phyloP scores from a whole-genome alignment of 345 rosid species.

The Lepidium sativum region DNA sequence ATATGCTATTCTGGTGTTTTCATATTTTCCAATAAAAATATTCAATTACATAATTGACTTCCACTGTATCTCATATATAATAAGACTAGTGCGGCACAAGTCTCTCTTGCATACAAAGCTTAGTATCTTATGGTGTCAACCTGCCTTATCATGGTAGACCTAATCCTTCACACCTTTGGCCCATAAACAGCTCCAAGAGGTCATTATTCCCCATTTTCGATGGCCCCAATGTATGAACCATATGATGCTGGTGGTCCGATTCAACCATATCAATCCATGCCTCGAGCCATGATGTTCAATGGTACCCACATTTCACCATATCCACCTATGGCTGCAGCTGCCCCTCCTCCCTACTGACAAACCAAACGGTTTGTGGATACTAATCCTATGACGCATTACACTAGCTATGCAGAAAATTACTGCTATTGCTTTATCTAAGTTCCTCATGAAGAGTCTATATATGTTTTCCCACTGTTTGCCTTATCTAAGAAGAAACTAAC shows the following conservation, averaged over 20 bases:
- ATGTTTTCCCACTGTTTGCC: neutral
- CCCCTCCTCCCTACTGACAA: neutral
- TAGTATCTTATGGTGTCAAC: neutral
- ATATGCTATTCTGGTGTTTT: conserved; percentile 1
- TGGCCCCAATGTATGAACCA: neutral
- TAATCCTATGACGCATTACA: conserved; percentile 19
- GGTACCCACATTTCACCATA: conserved; percentile 15
- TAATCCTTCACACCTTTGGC: conserved; percentile 6
- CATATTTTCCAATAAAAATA: neutral
- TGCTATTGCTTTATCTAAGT: neutral
- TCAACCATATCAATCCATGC: conserved; percentile 3
- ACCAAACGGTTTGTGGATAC: neutral
- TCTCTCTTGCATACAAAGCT: neutral
- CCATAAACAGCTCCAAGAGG: neutral
- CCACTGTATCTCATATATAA: neutral
- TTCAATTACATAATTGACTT: neutral
- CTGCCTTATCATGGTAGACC: neutral
- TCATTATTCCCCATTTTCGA: neutral
- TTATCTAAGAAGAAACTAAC: neutral
- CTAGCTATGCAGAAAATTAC: conserved; percentile 22
- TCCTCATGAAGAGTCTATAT: neutral
- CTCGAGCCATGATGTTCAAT: neutral
- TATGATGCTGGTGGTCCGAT: neutral
- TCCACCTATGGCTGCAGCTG: conserved; percentile 17
- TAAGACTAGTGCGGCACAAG: too few species aligned